Conservation (phyloP, 176 grass and related monocot genomes). For the Musa beccarii region DNA sequence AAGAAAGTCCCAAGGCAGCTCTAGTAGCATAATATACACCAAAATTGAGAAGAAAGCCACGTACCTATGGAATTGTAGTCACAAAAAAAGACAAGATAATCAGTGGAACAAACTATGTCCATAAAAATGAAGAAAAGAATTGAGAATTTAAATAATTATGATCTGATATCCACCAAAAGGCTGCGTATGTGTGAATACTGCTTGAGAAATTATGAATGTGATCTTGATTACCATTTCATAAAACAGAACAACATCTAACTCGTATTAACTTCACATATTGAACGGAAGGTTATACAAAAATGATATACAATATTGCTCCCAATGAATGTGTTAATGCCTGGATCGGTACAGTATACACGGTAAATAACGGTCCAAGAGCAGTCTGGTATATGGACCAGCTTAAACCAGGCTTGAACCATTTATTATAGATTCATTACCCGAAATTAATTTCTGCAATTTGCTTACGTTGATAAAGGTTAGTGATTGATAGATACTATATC, state of each 20-base stretch:
- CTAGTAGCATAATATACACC: constrained; percentile 99
- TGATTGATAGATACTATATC: too few relatives aligned
- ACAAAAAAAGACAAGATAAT: neutral
- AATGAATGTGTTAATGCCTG: neutral
- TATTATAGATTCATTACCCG: too few relatives aligned
- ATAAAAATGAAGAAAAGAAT: neutral
- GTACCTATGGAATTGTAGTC: constrained; percentile 39
- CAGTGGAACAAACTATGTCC: neutral
- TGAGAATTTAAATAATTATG: too few relatives aligned
- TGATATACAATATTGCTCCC: neutral
- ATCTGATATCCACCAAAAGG: too few relatives aligned
- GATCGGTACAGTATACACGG: too few relatives aligned
- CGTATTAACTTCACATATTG: neutral
- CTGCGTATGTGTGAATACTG: too few relatives aligned
- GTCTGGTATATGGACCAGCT: too few relatives aligned
- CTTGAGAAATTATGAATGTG: too few relatives aligned
- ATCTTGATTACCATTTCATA: neutral
- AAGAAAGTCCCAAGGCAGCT: constrained; percentile 82
- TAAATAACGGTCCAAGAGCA: too few relatives aligned
- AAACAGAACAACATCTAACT: neutral
- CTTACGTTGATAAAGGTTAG: too few relatives aligned
- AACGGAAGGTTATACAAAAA: neutral
- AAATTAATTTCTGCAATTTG: too few relatives aligned
- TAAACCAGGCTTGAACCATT: too few relatives aligned
- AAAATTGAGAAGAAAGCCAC: constrained; percentile 99